A percentile compares a stretch with the other conserved stretches of the same genome.
Conservation (phyloP, 2,329 filamentous ascomycete species). For the Neofusicoccum cordaticola region DNA sequence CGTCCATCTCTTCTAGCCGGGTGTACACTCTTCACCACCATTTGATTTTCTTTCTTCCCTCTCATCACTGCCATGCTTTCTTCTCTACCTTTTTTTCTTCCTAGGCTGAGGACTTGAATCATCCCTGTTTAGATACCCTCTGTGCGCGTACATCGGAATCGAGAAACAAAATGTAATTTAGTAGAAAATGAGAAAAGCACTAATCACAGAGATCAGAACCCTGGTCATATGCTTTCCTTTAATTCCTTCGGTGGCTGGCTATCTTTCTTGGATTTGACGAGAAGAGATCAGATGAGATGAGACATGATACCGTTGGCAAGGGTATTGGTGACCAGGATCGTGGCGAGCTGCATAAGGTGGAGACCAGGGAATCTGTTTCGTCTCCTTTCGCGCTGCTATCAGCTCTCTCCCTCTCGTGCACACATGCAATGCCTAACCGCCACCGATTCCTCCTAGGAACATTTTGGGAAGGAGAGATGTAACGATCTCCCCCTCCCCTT, state of each 20-base stretch:
- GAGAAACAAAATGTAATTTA: too few species aligned
- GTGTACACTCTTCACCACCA: background rate
- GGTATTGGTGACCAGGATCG: background rate
- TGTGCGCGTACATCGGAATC: too few species aligned
- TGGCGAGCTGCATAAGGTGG: background rate
- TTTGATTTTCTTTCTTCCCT: background rate
- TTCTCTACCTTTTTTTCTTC: background rate
- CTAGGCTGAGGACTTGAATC: too few species aligned
- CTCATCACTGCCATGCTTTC: background rate
- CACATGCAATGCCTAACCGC: too few species aligned
- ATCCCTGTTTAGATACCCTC: too few species aligned
- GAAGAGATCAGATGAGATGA: background rate
- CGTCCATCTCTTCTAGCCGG: background rate
- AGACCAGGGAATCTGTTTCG: background rate
- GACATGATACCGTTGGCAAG: background rate
- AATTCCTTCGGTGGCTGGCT: background rate
- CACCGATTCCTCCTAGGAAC: too few species aligned
- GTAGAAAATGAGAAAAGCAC: too few species aligned
- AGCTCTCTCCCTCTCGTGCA: background rate
- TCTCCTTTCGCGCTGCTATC: background rate
- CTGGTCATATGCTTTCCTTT: too few species aligned
- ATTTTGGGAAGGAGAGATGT: too few species aligned
- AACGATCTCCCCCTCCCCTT: too few species aligned
- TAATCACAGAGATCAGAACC: too few species aligned
- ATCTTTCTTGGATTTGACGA: too few species aligned